These are phyloP conservation scores for Massariosphaeria phaeospora DNA, from an alignment of 495 filamentous ascomycete species.

Conservation along the genomic window DNA sequence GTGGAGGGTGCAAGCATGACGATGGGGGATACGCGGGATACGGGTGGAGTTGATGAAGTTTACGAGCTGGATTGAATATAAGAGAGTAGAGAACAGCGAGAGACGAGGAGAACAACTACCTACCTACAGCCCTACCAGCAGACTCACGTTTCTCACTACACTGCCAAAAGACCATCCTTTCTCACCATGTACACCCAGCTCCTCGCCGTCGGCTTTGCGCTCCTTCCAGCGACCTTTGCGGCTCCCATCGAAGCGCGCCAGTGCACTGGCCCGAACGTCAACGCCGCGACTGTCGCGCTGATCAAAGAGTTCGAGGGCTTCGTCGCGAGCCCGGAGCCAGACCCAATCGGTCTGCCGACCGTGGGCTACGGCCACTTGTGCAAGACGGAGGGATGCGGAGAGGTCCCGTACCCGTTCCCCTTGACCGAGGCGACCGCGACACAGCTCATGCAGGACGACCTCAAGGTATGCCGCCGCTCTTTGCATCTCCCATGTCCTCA, in stretches of 20 bases:
- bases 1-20: too few relatives aligned
- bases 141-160: not conserved
- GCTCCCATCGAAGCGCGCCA: slow-evolving; percentile 13
- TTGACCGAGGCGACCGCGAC: slow-evolving; percentile 42
- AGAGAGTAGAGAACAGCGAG: not conserved
- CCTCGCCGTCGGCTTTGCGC: slow-evolving; percentile 8
- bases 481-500: too few relatives aligned
- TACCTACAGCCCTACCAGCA: not conserved
- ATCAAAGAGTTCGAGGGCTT: slow-evolving; percentile 45
- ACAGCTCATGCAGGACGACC: slow-evolving; percentile 44
- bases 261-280: slow-evolving; percentile 40
- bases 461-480: slow-evolving; percentile 34
- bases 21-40: too few relatives aligned
- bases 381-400: slow-evolving; percentile 41
- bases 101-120: not conserved
- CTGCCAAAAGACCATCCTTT: not conserved
- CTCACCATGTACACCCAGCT: slow-evolving; percentile 7
- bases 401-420: slow-evolving; percentile 46
- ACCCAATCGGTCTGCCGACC: slow-evolving; percentile 47
- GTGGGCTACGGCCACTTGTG: slow-evolving; percentile 53
- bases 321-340: slow-evolving; percentile 36
- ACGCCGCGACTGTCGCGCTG: slow-evolving; percentile 40
- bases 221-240: slow-evolving; percentile 3
- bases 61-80: not conserved
- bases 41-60: too few relatives aligned